A percentile compares a stretch with the other conserved stretches of the same genome.
phyloP scores from a whole-genome alignment of 495 filamentous ascomycete genomes.

The Tuber melanosporum region DNA sequence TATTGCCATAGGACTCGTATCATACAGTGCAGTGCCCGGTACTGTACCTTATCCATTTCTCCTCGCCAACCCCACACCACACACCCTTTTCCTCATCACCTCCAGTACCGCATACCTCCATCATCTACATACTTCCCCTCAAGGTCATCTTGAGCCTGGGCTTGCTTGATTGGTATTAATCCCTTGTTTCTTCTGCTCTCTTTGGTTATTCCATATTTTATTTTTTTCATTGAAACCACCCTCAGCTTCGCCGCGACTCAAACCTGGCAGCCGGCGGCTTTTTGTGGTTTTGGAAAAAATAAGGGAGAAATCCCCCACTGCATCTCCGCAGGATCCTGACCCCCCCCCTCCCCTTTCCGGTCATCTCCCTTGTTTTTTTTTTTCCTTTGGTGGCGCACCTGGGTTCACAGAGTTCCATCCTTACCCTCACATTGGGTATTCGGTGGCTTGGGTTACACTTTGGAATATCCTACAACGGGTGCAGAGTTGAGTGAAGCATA shows the following conservation, averaged over 20 bases:
- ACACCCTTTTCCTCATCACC: background rate
- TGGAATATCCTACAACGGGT: background rate
- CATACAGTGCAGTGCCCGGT: background rate
- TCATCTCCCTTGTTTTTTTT: background rate
- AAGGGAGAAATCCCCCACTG: background rate
- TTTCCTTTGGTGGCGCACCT: background rate
- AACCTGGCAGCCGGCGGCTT: background rate
- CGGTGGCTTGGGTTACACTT: background rate
- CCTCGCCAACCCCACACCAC: background rate
- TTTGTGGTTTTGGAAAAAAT: background rate
- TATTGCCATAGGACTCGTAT: background rate
- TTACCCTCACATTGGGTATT: background rate
- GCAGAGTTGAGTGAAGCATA: background rate
- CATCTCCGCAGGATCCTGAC: background rate
- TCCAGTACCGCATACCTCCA: background rate
- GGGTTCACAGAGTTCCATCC: background rate
- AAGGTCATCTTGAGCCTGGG: background rate
- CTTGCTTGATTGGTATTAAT: background rate
- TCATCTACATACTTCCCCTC: background rate
- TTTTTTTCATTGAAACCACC: background rate
- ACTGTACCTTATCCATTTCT: background rate
- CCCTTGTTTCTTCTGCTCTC: background rate
- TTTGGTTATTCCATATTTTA: background rate
- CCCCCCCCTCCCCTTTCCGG: background rate
- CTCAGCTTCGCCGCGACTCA: background rate